Conservation (phyloP, 495 filamentous ascomycete species). For the Articulospora tetracladia region DNA sequence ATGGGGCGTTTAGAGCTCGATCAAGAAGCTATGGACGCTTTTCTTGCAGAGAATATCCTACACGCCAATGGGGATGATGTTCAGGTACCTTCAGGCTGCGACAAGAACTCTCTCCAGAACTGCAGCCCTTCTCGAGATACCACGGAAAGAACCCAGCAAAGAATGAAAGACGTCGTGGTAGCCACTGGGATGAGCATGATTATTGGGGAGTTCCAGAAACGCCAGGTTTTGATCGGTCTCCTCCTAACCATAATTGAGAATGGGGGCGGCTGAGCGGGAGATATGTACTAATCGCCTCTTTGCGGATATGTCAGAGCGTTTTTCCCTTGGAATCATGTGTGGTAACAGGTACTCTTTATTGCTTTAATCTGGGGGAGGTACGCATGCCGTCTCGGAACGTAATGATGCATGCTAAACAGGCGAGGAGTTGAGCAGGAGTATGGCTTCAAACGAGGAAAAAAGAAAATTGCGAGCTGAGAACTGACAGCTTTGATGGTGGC, state of each 20-base stretch:
- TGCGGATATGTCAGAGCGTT: no score
- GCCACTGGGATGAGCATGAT: constrained; percentile 7
- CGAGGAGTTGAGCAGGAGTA: no score
- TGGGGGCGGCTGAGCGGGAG: background rate
- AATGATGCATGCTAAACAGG: no score
- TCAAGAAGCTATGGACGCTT: background rate
- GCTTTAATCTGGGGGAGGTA: no score
- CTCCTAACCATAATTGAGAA: background rate
- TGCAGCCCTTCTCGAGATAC: background rate
- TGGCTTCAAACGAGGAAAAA: no score
- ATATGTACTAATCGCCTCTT: no score
- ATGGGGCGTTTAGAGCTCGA: constrained; percentile 4
- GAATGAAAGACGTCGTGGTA: constrained; percentile 4
- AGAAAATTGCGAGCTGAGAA: no score
- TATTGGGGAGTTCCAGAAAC: constrained; percentile 7
- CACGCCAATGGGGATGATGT: background rate
- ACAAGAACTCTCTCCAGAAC: background rate
- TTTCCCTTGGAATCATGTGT: no score
- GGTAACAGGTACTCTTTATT: no score
- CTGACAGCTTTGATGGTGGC: no score
- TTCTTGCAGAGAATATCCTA: background rate
- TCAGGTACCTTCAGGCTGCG: background rate
- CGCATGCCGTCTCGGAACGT: no score
- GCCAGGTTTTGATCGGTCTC: background rate
- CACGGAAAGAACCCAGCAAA: background rate